Evolutionary conservation across 208 protist genomes (phyloP).

Genomic region (Acanthamoeba royreba): DNA sequence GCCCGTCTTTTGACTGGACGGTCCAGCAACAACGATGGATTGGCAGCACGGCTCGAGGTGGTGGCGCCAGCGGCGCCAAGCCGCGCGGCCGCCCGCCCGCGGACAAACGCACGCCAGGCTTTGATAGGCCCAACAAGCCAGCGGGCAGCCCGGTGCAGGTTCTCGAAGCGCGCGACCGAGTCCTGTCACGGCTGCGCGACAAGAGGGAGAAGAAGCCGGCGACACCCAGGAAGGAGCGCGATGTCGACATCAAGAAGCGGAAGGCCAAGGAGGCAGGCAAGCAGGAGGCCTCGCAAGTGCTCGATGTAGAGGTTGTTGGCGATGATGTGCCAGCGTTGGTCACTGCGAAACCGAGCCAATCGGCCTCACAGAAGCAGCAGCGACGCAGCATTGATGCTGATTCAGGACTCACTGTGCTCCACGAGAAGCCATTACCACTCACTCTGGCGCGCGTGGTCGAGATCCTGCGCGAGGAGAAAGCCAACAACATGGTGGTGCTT

Average conservation of each 20-base stretch:
- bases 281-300: too few relatives aligned
- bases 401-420: background rate
- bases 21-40: too few relatives aligned
- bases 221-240: background rate
- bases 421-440: slow-evolving; percentile 2
- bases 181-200: background rate
- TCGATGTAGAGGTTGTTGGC: background rate
- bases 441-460: background rate
- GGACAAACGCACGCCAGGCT: too few relatives aligned
- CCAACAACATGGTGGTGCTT: background rate
- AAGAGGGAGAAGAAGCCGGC: background rate
- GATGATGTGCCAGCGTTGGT: background rate
- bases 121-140: too few relatives aligned
- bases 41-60: too few relatives aligned
- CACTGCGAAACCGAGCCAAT: background rate
- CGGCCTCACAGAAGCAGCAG: background rate
- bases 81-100: too few relatives aligned
- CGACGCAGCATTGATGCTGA: background rate
- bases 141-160: too few relatives aligned
- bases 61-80: too few relatives aligned
- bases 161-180: background rate
- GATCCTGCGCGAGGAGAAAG: slow-evolving; percentile 22
- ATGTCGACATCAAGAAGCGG: background rate
- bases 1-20: too few relatives aligned
- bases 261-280: background rate